Base-by-base conservation (phyloP, 352 stramenopile genomes). In the Saprolegnia parasitica region DNA sequence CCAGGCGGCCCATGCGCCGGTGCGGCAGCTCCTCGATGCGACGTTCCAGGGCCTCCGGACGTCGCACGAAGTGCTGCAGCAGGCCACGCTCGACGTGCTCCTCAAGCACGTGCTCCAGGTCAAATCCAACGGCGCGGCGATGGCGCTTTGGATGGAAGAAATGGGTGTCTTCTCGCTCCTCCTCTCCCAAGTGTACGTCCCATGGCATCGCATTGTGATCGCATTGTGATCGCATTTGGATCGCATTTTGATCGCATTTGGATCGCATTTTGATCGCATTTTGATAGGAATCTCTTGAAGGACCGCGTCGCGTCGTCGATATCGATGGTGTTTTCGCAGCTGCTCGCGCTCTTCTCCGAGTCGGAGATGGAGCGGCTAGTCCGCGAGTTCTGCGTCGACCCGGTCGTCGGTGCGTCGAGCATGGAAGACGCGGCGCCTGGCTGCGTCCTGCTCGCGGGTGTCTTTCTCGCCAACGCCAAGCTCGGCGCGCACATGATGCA, bases 271-370 rank as follows among this genome's bases (percentile, higher is more conserved):
- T 65, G 42, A 1, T 52, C 24, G 35, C 20, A 1, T 45, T 49
- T 45, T 45, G 3, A n/a, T 60, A 60, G 52, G 3, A 60, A 60
- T 37, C 23, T 66, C 4, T 26, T 72, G 6, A 84, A 79, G 26
- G 72, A 80, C 26, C 71, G 84, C 21, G 58, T 91, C 47, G 67
- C 93, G 15, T 92, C 80, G 52, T 85, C 84, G 10, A 72, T 93
- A 39, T 80, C 87, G 56, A 74, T 95, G 26, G 82, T 95, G 18
- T 95, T 93, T 61, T 93, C 86, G n/a, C 84, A 95, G 67, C 90
- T 83, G n/a, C 74, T 95, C 0, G 79, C 83, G 24, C 80, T 85
- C 46, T 84, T 93, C 37, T 81, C 92, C 47, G 86, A 95, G 24
- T 71, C 56, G 26, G 73, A 81, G 56, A 67, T 92, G 10, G 83